Evolutionary conservation across 192 early-diverging fungal genomes (phyloP), one percentile per base, ranked within the genome.

Genomic region (Radiomyces spectabilis): DNA sequence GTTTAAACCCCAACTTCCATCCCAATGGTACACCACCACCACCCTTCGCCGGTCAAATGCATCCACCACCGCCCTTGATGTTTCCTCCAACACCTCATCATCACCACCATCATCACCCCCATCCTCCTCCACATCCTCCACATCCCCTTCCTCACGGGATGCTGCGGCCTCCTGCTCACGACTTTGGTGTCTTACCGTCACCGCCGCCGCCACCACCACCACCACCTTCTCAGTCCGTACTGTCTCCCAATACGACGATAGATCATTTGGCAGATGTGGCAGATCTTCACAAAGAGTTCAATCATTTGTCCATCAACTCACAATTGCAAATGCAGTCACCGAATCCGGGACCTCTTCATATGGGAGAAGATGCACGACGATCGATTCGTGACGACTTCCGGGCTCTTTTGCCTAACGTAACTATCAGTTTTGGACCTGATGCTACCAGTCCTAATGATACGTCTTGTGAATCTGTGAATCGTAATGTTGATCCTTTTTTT

Each of bases 361-460:
- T 48, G 21, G 21, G 27, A 2, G 51, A 33, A 19, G 51, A 33
- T 21, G 27, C 51, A 33, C 24, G 15, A 12, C 34, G 29, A 29
- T 71, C 69, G n/a, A 73, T 80, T 61, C 66, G 76, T 6, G 71
- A 78, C 15, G 80, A 73, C 22, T 66, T 81, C 41, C 55, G 76
- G 53, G 76, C 79, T 18, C 39, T 81, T 6, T 74, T 81, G 45
- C 79, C 79, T 31, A 78, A 81, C 59, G 74, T 75, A n/a, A 81
- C 75, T 66, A 65, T 81, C 34, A 78, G 76, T n/a, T 81, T 78
- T 58, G 67, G 70, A 43, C 57, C 65, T n/a, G n/a, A n/a, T 10
- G 41, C 53, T 33, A 37, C 71, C 45, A 26, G 49, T n/a, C n/a
- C n/a, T n/a, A n/a, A n/a, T n/a, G n/a, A n/a, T n/a, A n/a, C n/a